Evolutionary conservation across 169 alveolate species (phyloP).

Genomic region (Plasmodium vivax): DNA sequence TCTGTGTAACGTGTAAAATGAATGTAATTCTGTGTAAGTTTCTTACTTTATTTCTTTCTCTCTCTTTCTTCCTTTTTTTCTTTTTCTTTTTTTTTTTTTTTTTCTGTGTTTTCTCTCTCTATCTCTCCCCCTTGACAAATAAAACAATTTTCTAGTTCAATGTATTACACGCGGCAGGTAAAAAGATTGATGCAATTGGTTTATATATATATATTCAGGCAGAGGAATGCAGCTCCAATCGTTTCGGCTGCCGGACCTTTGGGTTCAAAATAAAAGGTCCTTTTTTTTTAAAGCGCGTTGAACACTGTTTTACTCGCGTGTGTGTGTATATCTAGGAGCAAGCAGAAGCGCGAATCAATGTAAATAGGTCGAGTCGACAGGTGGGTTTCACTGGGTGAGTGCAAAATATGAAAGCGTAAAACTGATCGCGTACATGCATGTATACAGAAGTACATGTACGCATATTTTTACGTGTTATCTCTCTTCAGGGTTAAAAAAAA

Average conservation of each 20-base stretch:
- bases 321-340: not conserved
- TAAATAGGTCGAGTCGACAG: not conserved
- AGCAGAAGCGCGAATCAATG: not conserved
- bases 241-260: not conserved
- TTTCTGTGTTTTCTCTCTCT: not conserved
- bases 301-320: not conserved
- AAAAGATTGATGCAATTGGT: not conserved
- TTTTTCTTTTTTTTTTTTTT: not conserved
- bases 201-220: not conserved
- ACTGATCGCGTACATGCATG: not conserved
- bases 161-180: not conserved
- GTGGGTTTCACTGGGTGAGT: not conserved
- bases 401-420: not conserved
- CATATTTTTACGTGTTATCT: not conserved
- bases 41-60: not conserved
- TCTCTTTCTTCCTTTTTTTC: not conserved
- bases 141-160: not conserved
- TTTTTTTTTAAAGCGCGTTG: not conserved
- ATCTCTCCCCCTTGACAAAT: not conserved
- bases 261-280: slow-evolving; percentile 4
- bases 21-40: not conserved
- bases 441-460: not conserved
- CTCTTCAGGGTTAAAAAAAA: not conserved
- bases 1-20: not conserved
- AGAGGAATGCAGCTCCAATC: not conserved